These are phyloP conservation scores for Candida easanensis DNA, from an alignment of 805 yeast genomes.

Conservation along the genomic window DNA sequence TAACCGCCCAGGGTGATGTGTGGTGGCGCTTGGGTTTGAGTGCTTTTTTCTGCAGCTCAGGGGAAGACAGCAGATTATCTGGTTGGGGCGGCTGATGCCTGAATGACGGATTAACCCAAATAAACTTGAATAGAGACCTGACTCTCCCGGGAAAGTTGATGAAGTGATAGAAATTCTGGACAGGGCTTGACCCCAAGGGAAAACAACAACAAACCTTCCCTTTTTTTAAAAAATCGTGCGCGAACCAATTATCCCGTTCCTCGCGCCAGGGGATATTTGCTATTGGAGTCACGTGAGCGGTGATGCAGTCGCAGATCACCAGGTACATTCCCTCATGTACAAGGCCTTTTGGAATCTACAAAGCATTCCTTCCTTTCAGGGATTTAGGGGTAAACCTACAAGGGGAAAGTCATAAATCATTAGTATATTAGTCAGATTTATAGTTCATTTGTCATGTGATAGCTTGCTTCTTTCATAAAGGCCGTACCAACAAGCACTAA, in stretches of 20 bases:
- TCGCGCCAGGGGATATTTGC: not conserved
- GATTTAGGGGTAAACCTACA: no score
- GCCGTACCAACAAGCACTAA: not conserved
- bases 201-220: not conserved
- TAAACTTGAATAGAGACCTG: no score
- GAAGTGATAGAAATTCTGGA: no score
- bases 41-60: not conserved
- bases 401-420: slow-evolving; percentile 9
- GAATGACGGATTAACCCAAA: no score
- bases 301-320: no score
- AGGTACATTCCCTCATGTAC: no score
- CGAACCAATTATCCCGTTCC: not conserved
- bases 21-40: not conserved
- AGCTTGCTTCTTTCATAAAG: not conserved
- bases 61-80: not conserved
- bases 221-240: not conserved
- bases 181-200: not conserved
- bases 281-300: not conserved
- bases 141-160: no score
- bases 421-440: slow-evolving; percentile 10
- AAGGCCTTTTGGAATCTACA: not conserved
- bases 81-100: not conserved
- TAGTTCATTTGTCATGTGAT: slow-evolving; percentile 1
- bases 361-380: not conserved
- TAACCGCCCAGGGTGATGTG: not conserved